Conservation (phyloP, 2,329 filamentous ascomycete genomes). For the Metarhizium rileyi region DNA sequence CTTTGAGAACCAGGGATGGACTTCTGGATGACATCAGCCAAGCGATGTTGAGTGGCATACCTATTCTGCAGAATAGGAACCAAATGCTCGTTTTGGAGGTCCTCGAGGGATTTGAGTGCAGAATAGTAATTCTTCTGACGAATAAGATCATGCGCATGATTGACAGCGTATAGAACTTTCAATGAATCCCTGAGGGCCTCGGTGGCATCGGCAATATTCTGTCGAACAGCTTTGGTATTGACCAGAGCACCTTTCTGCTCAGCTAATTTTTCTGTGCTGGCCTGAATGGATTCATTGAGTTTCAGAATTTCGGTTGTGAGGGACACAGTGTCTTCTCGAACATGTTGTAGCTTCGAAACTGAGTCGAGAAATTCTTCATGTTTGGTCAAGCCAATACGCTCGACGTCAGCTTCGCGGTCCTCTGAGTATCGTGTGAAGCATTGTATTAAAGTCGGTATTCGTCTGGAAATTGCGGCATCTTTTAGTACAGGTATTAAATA, state of each 20-base stretch:
- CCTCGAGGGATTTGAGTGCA: constrained; percentile 85
- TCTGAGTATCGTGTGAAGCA: constrained; percentile 64
- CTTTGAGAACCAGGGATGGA: constrained; percentile 90
- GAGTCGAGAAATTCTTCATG: constrained; percentile 94
- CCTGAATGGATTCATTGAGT: constrained; percentile 89
- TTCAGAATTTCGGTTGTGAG: constrained; percentile 86
- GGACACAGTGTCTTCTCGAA: constrained; percentile 81
- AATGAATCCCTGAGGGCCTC: constrained; percentile 84
- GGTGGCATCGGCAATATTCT: constrained; percentile 91
- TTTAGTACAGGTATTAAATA: constrained; percentile 90
- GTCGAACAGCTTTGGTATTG: constrained; percentile 80
- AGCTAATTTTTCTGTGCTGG: constrained; percentile 86
- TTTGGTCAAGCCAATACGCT: constrained; percentile 87
- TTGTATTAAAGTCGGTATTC: constrained; percentile 64
- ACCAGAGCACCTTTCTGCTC: constrained; percentile 92
- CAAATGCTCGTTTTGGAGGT: constrained; percentile 91
- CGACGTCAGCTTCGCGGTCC: constrained; percentile 83
- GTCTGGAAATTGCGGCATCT: constrained; percentile 71
- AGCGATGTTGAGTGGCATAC: constrained; percentile 87
- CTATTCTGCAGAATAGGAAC: constrained; percentile 62
- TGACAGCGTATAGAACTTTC: constrained; percentile 84
- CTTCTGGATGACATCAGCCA: constrained; percentile 91
- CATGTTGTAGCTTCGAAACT: constrained; percentile 85
- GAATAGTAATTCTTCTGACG: constrained; percentile 93
- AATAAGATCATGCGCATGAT: constrained; percentile 86